Percentiles rank a stretch among this genome's conserved stretches.
Conservation (phyloP, 2,329 filamentous ascomycete genomes). For the Colletotrichum godetiae region DNA sequence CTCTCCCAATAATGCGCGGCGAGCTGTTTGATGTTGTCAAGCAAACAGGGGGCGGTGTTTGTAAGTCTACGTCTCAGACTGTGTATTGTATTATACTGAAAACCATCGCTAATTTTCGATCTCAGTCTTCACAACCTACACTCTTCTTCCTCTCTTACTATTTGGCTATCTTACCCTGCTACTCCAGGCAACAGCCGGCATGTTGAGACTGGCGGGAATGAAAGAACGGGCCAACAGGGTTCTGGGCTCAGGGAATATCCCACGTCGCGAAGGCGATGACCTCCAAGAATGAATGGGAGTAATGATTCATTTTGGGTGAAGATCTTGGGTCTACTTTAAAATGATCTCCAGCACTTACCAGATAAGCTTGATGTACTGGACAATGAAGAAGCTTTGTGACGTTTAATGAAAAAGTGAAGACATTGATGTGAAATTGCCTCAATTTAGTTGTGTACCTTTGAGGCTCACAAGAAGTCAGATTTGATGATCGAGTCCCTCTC, state of each 20-base stretch:
- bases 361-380: no score
- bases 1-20: slow-evolving; percentile 50
- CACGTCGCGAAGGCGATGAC: slow-evolving; percentile 25
- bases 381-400: no score
- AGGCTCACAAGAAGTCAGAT: no score
- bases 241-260: slow-evolving; percentile 20
- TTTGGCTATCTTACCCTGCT: slow-evolving; percentile 50
- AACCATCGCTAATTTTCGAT: slow-evolving; percentile 31
- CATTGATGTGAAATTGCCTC: neutral
- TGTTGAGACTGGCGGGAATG: slow-evolving; percentile 24
- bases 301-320: neutral
- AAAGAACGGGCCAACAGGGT: slow-evolving; percentile 4
- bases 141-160: slow-evolving; percentile 48
- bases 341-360: no score
- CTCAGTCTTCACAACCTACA: slow-evolving; percentile 49
- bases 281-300: neutral
- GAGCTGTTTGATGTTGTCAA: slow-evolving; percentile 54
- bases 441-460: neutral
- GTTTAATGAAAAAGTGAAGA: neutral
- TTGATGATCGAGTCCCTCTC: no score
- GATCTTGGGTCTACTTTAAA: neutral
- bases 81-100: neutral
- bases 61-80: slow-evolving; percentile 43
- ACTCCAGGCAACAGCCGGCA: slow-evolving; percentile 40
- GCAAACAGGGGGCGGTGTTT: slow-evolving; percentile 49